Percentiles rank a stretch among this genome's conserved stretches.
phyloP scores from a whole-genome alignment of 495 filamentous ascomycete genomes.

The Podospora fimiseda region DNA sequence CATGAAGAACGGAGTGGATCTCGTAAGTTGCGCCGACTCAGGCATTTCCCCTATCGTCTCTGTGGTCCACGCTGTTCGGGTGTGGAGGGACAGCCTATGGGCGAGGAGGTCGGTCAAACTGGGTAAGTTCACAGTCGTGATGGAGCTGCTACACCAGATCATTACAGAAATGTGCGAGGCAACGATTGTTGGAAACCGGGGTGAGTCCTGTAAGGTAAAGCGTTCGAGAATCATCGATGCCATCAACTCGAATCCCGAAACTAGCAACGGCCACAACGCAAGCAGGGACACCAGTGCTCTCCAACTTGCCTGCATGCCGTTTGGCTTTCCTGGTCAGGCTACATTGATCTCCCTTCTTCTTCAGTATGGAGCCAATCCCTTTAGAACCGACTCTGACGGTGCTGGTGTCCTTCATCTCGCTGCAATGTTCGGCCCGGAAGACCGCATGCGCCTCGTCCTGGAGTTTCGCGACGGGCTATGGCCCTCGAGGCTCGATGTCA shows the following conservation, averaged over 20 bases:
- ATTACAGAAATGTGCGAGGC: slow-evolving; percentile 13
- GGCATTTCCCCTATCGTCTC: background rate
- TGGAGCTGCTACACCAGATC: background rate
- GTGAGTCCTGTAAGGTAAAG: background rate
- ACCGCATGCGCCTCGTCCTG: background rate
- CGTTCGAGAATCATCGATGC: slow-evolving; percentile 10
- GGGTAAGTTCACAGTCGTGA: background rate
- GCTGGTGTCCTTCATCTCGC: slow-evolving; percentile 13
- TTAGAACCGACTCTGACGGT: slow-evolving; percentile 1
- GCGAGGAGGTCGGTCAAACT: background rate
- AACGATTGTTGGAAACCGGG: slow-evolving; percentile 5
- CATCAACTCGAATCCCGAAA: background rate
- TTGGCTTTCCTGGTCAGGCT: background rate
- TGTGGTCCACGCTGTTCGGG: background rate
- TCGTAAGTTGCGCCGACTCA: background rate
- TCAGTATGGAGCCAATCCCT: slow-evolving; percentile 8
- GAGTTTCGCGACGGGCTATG: slow-evolving; percentile 7
- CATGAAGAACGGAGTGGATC: background rate
- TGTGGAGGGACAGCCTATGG: background rate
- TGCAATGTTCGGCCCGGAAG: slow-evolving; percentile 2
- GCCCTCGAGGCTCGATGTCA: slow-evolving; percentile 7
- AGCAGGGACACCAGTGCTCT: slow-evolving; percentile 1
- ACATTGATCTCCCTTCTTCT: slow-evolving; percentile 3
- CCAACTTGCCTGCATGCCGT: background rate
- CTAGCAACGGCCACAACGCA: background rate